Conservation (phyloP, 108 stramenopile genomes). For the Hondaea fermentalgiana region DNA sequence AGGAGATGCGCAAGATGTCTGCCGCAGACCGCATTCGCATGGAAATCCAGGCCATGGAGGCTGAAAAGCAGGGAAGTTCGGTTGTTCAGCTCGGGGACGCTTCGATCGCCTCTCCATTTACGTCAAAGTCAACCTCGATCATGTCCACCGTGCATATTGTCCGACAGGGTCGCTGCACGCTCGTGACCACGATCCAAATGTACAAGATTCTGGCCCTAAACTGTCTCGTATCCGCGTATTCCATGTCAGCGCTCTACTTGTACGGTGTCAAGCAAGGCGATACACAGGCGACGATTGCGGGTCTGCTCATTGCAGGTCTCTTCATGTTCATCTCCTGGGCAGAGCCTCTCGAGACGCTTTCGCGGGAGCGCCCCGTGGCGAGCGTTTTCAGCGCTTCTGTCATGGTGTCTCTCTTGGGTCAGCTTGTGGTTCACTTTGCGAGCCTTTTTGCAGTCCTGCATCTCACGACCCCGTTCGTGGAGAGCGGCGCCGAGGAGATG, state of each 20-base stretch:
- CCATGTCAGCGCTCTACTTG: constrained; percentile 76
- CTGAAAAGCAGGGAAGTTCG: neutral
- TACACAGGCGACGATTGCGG: constrained; percentile 76
- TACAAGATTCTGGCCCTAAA: constrained; percentile 94
- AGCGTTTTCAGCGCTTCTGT: constrained; percentile 70
- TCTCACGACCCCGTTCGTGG: constrained; percentile 55
- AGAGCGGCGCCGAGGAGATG: constrained; percentile 33
- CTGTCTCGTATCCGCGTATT: constrained; percentile 85
- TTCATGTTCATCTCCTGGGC: constrained; percentile 85
- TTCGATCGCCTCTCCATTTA: constrained; percentile 92
- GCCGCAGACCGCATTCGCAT: neutral
- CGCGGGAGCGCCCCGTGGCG: constrained; percentile 62
- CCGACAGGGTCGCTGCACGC: constrained; percentile 86
- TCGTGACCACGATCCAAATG: constrained; percentile 83
- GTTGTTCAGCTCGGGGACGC: constrained; percentile 82
- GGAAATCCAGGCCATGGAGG: neutral
- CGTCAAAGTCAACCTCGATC: constrained; percentile 71
- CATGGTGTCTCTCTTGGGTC: constrained; percentile 62
- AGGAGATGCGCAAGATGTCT: neutral
- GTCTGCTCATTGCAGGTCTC: constrained; percentile 69
- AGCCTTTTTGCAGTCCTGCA: constrained; percentile 54
- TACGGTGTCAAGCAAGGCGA: constrained; percentile 92
- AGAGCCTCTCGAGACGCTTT: constrained; percentile 71
- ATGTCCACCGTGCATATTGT: constrained; percentile 70
- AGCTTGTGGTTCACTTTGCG: constrained; percentile 72